Evolutionary conservation across 495 filamentous ascomycete genomes (phyloP).

Genomic region (Xylaria castorea): DNA sequence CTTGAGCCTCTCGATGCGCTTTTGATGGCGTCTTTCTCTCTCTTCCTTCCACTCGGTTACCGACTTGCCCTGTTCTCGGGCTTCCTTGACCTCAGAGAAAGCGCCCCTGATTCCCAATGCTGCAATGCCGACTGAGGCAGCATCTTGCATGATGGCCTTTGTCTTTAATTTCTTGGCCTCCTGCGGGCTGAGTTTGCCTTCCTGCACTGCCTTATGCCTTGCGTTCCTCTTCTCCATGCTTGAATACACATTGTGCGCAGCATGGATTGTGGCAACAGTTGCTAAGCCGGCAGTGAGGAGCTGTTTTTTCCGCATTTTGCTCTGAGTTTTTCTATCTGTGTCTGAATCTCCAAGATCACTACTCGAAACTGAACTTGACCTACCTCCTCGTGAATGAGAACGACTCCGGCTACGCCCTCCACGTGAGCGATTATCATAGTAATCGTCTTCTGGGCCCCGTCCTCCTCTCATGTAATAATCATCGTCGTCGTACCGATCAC

Average conservation of each 20-base stretch:
- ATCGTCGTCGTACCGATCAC: constrained; percentile 58
- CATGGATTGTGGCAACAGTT: constrained; percentile 87
- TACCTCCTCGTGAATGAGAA: constrained; percentile 46
- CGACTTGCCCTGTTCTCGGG: constrained; percentile 49
- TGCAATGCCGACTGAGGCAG: constrained; percentile 80
- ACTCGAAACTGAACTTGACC: constrained; percentile 59
- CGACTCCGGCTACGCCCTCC: constrained; percentile 45
- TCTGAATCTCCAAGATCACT: constrained; percentile 74
- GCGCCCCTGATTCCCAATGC: constrained; percentile 87
- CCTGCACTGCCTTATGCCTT: constrained; percentile 70
- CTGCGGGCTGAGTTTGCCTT: constrained; percentile 75
- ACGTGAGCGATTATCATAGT: constrained; percentile 56
- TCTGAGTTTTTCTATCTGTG: constrained; percentile 75
- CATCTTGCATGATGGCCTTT: constrained; percentile 77
- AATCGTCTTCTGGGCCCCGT: constrained; percentile 53
- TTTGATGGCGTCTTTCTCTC: constrained; percentile 48
- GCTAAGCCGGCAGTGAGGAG: constrained; percentile 83
- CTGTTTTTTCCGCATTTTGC: constrained; percentile 85
- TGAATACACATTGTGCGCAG: constrained; percentile 78
- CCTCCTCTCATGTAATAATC: constrained; percentile 57
- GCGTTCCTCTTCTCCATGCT: constrained; percentile 77
- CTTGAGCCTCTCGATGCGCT: constrained; percentile 47
- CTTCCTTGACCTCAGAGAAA: constrained; percentile 66
- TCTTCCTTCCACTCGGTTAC: constrained; percentile 51
- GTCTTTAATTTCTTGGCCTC: constrained; percentile 77